Base-by-base conservation (phyloP, 345 rosid species). In the Salix viminalis region DNA sequence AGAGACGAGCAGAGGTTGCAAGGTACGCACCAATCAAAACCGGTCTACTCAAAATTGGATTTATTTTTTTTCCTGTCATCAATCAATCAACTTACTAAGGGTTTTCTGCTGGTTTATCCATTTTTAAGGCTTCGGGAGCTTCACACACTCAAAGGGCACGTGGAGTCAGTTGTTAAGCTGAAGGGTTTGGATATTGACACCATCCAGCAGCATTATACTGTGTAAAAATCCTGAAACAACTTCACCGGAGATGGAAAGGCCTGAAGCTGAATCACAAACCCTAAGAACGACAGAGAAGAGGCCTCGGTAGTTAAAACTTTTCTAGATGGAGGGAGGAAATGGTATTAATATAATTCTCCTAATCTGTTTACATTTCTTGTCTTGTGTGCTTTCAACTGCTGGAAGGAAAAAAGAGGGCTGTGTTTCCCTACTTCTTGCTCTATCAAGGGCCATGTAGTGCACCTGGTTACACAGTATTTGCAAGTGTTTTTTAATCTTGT, bases 111-210 rank as follows among this genome's bases (percentile, higher is more conserved):
- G 34, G 34, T 32, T 62, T 6, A 2, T 5, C 37, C 24, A 7
- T 61, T 2, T n/a, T 36, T 4, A 16, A 79, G 82, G 82, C 82
- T 79, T 62, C 82, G 82, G 23, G 82, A 79, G 75, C 72, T 79
- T 50, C 65, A 50, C 71, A 79, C 82, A 0, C 82, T 79, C 19
- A 79, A 79, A 37, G 82, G 82, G 23, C 82, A 79, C 4, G 82
- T 75, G 2, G 82, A 79, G 14, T 79, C 82, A 0, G 82, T 79
- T 42, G 82, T 70, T 24, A 79, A 79, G 48, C 82, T 79, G 0
- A 79, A 79, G 56, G 82, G 82, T 4, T 79, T 79, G 82, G 82
- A 79, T 58, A 79, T 79, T 11, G 82, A 79, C 37, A 79, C 78
- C 13, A 79, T 75, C 61, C 82, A 79, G 75, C 82, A 79, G 41